A percentile compares a stretch with the other conserved stretches of the same genome.
phyloP scores from a whole-genome alignment of 2,329 filamentous ascomycete species.

The Ophiostoma triangulosporum region DNA sequence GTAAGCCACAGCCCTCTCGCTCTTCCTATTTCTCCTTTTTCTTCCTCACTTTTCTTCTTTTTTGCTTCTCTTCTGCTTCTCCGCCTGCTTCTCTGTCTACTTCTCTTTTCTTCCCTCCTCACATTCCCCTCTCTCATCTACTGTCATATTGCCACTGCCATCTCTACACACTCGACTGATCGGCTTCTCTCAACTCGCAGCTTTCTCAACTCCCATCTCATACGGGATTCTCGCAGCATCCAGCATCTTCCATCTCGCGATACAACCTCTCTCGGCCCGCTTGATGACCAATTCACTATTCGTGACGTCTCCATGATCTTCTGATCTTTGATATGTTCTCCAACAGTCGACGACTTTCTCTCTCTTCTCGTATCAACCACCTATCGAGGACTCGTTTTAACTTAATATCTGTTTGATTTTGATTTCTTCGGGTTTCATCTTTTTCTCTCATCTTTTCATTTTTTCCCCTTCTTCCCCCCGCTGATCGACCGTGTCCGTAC shows the following conservation, averaged over 20 bases:
- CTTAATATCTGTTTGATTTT: constrained; percentile 17
- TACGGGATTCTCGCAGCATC: constrained; percentile 19
- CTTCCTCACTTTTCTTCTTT: neutral
- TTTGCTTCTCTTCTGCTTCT: neutral
- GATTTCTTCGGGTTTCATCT: constrained; percentile 24
- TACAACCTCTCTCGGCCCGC: constrained; percentile 8
- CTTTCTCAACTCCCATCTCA: neutral
- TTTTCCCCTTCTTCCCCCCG: neutral
- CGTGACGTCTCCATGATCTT: neutral
- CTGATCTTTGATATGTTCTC: constrained; percentile 38
- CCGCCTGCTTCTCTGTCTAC: neutral
- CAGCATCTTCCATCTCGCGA: constrained; percentile 24
- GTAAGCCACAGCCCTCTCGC: neutral
- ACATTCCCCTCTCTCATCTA: neutral
- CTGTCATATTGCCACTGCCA: neutral
- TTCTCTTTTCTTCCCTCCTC: neutral
- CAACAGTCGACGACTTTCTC: constrained; percentile 38
- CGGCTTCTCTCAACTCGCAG: neutral
- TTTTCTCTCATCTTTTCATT: constrained; percentile 5
- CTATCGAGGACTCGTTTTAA: constrained; percentile 45
- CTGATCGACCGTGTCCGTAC: constrained; percentile 14
- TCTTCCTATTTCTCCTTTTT: neutral
- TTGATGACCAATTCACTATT: constrained; percentile 20
- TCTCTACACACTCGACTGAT: constrained; percentile 1
- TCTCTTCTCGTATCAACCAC: constrained; percentile 45